Percentiles rank a stretch among this genome's conserved stretches.
Conservation (phyloP, 129 eudicot genomes). For the Arctium minus region DNA sequence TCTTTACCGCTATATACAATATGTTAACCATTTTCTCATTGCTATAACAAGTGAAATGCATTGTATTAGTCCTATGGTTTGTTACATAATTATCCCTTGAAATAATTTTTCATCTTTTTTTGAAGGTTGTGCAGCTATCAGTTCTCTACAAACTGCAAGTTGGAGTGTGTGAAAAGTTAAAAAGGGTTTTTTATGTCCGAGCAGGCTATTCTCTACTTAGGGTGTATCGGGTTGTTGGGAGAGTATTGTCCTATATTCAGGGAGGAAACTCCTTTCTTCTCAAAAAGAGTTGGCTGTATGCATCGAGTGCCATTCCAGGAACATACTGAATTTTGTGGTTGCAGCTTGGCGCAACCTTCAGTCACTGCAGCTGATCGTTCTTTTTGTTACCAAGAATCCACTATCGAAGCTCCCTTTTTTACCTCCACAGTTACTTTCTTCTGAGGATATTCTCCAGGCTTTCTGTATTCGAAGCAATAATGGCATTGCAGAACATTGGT, state of each 20-base stretch:
- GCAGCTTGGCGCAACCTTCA: constrained; percentile 43
- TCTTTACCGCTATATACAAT: background rate
- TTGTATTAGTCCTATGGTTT: background rate
- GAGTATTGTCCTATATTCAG: constrained; percentile 59
- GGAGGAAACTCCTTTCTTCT: constrained; percentile 40
- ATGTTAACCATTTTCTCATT: background rate
- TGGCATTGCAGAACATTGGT: constrained; percentile 85
- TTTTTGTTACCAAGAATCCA: background rate
- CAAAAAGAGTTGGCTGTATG: constrained; percentile 46
- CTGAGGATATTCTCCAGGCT: background rate
- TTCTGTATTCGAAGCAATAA: constrained; percentile 13
- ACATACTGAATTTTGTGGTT: constrained; percentile 31
- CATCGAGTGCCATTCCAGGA: constrained; percentile 45
- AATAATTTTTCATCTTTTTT: background rate
- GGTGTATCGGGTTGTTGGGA: constrained; percentile 74
- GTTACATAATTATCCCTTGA: background rate
- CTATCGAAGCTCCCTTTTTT: background rate
- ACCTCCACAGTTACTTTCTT: constrained; percentile 7
- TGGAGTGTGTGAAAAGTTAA: constrained; percentile 29
- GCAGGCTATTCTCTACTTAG: constrained; percentile 48
- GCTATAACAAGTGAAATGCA: background rate
- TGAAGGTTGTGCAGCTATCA: constrained; percentile 11
- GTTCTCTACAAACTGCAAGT: constrained; percentile 19
- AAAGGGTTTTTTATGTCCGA: constrained; percentile 75
- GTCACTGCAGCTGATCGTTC: background rate